phyloP scores from a whole-genome alignment of 495 filamentous ascomycete species.

The Bombardia bombarda region DNA sequence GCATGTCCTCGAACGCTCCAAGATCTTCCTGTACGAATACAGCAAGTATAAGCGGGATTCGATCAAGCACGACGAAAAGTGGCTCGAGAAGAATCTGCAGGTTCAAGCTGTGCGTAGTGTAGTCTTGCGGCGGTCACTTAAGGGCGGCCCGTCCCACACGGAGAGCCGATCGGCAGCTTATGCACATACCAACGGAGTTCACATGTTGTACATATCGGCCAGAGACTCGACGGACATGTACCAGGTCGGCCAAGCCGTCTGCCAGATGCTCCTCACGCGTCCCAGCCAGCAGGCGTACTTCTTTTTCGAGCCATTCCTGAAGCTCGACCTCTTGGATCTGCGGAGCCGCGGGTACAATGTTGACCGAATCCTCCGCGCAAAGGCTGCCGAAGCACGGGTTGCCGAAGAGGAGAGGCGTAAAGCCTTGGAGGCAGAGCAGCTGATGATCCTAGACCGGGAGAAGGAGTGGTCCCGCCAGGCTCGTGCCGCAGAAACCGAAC shows the following conservation, averaged over 20 bases:
- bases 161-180: slow-evolving; percentile 62
- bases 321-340: slow-evolving; percentile 64
- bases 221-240: slow-evolving; percentile 64
- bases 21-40: slow-evolving; percentile 77
- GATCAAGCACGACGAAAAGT: slow-evolving; percentile 74
- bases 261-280: slow-evolving; percentile 67
- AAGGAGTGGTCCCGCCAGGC: slow-evolving; percentile 44
- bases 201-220: slow-evolving; percentile 43
- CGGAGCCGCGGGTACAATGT: slow-evolving; percentile 88
- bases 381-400: slow-evolving; percentile 75
- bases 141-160: slow-evolving; percentile 53
- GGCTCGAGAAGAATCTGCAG: slow-evolving; percentile 78
- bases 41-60: slow-evolving; percentile 49
- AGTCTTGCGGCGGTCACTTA: slow-evolving; percentile 63
- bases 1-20: slow-evolving; percentile 73
- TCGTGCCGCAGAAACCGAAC: slow-evolving; percentile 25
- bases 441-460: slow-evolving; percentile 51
- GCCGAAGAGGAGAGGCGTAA: slow-evolving; percentile 74
- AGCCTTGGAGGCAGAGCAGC: slow-evolving; percentile 67
- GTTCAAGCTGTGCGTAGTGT: slow-evolving; percentile 73
- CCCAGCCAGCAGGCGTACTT: slow-evolving; percentile 79
- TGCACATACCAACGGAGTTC: slow-evolving; percentile 18
- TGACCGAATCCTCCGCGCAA: slow-evolving; percentile 76
- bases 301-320: slow-evolving; percentile 80
- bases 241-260: slow-evolving; percentile 79